phyloP scores from a whole-genome alignment of 2,329 filamentous ascomycete species.

The Rutstroemia sydowiana region DNA sequence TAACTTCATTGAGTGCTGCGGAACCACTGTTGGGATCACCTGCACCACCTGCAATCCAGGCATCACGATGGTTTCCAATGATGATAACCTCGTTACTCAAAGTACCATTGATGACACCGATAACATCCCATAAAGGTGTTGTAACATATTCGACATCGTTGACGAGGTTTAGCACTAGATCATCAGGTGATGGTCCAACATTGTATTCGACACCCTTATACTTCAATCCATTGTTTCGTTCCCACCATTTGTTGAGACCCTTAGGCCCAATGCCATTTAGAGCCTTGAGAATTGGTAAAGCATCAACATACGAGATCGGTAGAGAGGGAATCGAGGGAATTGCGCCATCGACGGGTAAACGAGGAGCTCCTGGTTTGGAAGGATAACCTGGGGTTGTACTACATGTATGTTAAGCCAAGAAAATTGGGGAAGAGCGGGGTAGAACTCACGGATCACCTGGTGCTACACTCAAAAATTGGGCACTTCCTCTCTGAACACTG shows the following conservation, averaged over 20 bases:
- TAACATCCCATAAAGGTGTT: slow-evolving; percentile 83
- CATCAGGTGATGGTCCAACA: slow-evolving; percentile 60
- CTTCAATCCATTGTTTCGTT: slow-evolving; percentile 55
- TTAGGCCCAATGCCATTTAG: slow-evolving; percentile 82
- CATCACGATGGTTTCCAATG: slow-evolving; percentile 86
- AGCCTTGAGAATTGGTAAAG: slow-evolving; percentile 78
- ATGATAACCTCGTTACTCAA: slow-evolving; percentile 83
- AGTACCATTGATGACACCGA: slow-evolving; percentile 85
- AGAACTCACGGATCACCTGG: slow-evolving; percentile 67
- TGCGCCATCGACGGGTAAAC: slow-evolving; percentile 59
- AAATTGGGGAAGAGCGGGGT: not conserved
- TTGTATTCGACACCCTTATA: slow-evolving; percentile 64
- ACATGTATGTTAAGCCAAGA: slow-evolving; percentile 47
- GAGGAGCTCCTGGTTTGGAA: slow-evolving; percentile 80
- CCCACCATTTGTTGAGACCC: slow-evolving; percentile 61
- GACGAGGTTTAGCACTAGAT: slow-evolving; percentile 60
- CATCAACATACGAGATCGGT: slow-evolving; percentile 83
- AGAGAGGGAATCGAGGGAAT: slow-evolving; percentile 85
- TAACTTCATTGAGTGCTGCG: slow-evolving; percentile 70
- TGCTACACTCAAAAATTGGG: slow-evolving; percentile 66
- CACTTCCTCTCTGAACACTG: slow-evolving; percentile 83
- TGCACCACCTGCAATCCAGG: slow-evolving; percentile 81
- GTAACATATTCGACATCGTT: slow-evolving; percentile 79
- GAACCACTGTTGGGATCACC: slow-evolving; percentile 79
- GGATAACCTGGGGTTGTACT: slow-evolving; percentile 85